Percentiles rank a stretch among this genome's conserved stretches.
These are phyloP conservation scores for Phyllosticta citriasiana DNA, from an alignment of 2,329 filamentous ascomycete species.

Conservation along the genomic window DNA sequence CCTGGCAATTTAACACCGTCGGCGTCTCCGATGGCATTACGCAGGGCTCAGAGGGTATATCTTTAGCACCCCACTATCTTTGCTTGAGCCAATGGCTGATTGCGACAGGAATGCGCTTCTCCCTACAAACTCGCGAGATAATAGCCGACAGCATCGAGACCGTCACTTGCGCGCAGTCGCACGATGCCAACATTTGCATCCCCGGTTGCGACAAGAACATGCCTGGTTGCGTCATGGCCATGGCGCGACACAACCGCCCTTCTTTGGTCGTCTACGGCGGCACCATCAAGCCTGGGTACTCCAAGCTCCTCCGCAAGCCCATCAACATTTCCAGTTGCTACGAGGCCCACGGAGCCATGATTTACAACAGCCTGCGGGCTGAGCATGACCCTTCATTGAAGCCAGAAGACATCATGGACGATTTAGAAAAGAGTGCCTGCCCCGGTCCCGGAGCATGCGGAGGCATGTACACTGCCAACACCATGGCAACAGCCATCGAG, in stretches of 20 bases:
- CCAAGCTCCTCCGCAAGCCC: conserved; percentile 59
- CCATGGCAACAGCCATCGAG: conserved; percentile 85
- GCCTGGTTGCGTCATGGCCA: conserved; percentile 85
- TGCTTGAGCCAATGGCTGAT: conserved; percentile 8
- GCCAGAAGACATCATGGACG: conserved; percentile 69
- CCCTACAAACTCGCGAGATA: conserved; percentile 78
- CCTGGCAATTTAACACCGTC: conserved; percentile 89
- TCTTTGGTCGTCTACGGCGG: conserved; percentile 95
- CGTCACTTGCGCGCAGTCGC: conserved; percentile 81
- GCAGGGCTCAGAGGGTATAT: conserved; percentile 77
- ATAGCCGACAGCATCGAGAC: conserved; percentile 94
- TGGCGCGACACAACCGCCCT: conserved; percentile 81
- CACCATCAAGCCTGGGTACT: conserved; percentile 81
- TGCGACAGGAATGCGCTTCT: conserved; percentile 75
- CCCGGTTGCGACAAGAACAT: conserved; percentile 98
- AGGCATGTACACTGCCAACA: conserved; percentile 93
- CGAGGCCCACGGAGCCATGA: conserved; percentile 74
- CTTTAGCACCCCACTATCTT: background rate
- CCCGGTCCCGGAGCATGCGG: conserved; percentile 72
- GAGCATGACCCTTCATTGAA: conserved; percentile 59
- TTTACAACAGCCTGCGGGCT: conserved; percentile 63
- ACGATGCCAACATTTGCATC: conserved; percentile 88
- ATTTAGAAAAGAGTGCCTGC: conserved; percentile 72
- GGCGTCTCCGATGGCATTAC: conserved; percentile 88
- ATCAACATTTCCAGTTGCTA: conserved; percentile 88